Evolutionary conservation across 257 asterid species (phyloP), one percentile per base, ranked within the genome.

Genomic region (Solanum gandarillasii): DNA sequence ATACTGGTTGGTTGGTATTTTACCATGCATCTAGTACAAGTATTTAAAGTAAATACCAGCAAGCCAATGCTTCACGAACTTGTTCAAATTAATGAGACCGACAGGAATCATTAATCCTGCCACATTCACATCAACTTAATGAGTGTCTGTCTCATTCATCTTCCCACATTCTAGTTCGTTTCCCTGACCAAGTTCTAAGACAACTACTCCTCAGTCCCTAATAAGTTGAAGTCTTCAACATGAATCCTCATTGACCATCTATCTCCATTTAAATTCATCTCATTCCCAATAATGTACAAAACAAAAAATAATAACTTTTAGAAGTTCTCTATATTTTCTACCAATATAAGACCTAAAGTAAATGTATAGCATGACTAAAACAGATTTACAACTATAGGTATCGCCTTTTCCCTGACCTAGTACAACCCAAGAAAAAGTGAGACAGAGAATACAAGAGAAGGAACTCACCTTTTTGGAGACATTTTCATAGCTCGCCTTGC

Each of bases 401-500:
- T 72, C 27, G 0, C 81, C 38, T 72, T 35, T 35, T 23, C 32
- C 21, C 52, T 75, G 31, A 21, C 55, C 52, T 4, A 21, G 52
- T 74, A 36, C 31, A 21, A 36, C 31, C 41, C n/a, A n/a, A 76
- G 29, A 27, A 14, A 27, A 25, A 27, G 48, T 2, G 21, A 46
- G 29, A 16, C 29, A 81, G 20, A 67, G 39, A 36, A 43, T 16
- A 14, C 39, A 46, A 23, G 20, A 81, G 41, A 81, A 38, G 68
- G 18, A 46, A 81, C 68, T 46, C 86, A 93, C 99, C 97, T 93
- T 95, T 91, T 94, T 93, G 43, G 95, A 92, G 88, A 95, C 86
- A 86, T 96, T 96, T 90, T 95, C 98, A 86, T 94, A 96, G 92
- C 99, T 96, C 86, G 98, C 97, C 93, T 93, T 95, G 95, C 98